Conservation (phyloP, 2,329 filamentous ascomycete genomes). For the Lachnellula hyalina region DNA sequence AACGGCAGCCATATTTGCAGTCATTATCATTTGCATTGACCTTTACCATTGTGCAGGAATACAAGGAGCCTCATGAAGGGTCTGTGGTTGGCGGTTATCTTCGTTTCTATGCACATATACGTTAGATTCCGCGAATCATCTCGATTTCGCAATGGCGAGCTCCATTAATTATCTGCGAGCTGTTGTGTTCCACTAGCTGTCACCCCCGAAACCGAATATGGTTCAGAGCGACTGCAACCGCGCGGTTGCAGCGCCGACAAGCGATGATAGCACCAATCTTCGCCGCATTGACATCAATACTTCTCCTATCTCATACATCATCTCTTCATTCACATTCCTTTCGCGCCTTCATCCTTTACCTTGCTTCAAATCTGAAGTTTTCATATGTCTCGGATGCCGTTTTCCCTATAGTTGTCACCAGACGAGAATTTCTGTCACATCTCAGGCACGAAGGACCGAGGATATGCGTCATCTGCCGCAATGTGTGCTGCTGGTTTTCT, state of each 20-base stretch:
- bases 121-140: background rate
- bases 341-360: constrained; percentile 45
- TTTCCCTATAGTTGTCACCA: background rate
- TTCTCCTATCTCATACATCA: too few relatives aligned
- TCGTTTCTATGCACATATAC: background rate
- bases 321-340: background rate
- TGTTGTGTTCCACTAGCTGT: background rate
- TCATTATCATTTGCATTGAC: background rate
- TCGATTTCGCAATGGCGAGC: background rate
- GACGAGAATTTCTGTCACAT: background rate
- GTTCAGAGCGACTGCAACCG: too few relatives aligned
- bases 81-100: background rate
- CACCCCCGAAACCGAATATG: too few relatives aligned
- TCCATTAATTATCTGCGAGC: background rate
- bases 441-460: background rate
- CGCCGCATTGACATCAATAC: too few relatives aligned
- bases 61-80: background rate
- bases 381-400: background rate
- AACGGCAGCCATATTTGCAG: background rate
- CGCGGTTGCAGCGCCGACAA: too few relatives aligned
- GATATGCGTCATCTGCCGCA: background rate
- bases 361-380: constrained; percentile 29
- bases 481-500: background rate
- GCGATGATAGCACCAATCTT: too few relatives aligned
- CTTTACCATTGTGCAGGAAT: background rate